Base-by-base conservation (phyloP, 1,284 basidiomycete genomes). In the Dichomitus squalens region DNA sequence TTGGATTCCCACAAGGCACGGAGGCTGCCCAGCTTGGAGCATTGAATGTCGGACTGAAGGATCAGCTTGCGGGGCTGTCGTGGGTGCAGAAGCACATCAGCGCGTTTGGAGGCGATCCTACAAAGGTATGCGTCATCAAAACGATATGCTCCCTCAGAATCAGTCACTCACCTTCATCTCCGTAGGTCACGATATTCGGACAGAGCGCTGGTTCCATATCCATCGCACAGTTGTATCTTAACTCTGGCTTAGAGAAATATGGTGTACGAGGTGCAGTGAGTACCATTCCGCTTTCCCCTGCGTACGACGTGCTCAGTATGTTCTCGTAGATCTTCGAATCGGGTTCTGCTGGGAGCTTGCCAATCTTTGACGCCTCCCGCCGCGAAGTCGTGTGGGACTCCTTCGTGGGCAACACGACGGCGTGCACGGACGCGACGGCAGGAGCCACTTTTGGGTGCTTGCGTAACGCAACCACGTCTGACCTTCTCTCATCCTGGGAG, bases 191-290 rank as follows among this genome's bases (percentile, higher is more conserved):
- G 0, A 67, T 81, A 4, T 80, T 82, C 58, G 83, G 83, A 8
- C 73, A 84, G 64, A 83, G 81, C 61, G 82, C 83, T 5, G 83
- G 83, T 1, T 68, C 81, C 1, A 75, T 81, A 14, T 78, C 79
- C 62, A 75, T 74, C 8, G 70, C 76, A 0, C 64, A 75, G 25
- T 70, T 79, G 3, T 77, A 76, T 59, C 70, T 83, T 31, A 76
- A 80, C 58, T 73, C 78, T 0, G 67, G 69, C 11, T 59, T 83
- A 25, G 66, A 72, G 14, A 68, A 66, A 35, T 44, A 29, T 23
- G 66, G 79, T 23, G 79, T 73, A 11, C 65, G 79, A 55, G 79
- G 74, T 31, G 79, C 74, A 1, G 79, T 81, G 67, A 52, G 76
- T 67, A 5, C 23, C 20, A 21, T n/a, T 0, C 4, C 4, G 16